phyloP scores from a whole-genome alignment of 1,139 yeast genomes.

The Lodderomyces oxycetoniae region DNA sequence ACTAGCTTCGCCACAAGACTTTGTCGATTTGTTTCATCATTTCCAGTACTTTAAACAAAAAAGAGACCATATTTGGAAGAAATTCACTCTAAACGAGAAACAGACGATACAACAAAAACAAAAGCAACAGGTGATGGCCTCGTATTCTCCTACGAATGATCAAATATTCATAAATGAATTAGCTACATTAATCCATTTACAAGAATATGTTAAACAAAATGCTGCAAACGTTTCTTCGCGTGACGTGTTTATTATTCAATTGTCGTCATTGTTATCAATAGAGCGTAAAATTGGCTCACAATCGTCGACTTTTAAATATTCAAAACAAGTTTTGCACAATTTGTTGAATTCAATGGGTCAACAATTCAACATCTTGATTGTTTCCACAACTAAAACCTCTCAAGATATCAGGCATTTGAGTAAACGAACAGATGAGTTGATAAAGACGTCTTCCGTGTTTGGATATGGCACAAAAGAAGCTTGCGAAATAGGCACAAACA shows the following conservation, averaged over 20 bases:
- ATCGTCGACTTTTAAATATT: slow-evolving; percentile 37
- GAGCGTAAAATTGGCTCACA: slow-evolving; percentile 38
- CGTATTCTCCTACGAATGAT: slow-evolving; percentile 37
- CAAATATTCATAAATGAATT: slow-evolving; percentile 44
- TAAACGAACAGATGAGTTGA: slow-evolving; percentile 20
- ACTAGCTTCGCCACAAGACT: not conserved
- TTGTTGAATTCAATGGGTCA: slow-evolving; percentile 22
- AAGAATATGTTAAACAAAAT: slow-evolving; percentile 12
- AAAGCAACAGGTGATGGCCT: slow-evolving; percentile 3
- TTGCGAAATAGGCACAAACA: slow-evolving; percentile 50
- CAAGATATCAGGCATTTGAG: slow-evolving; percentile 10
- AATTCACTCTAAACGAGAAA: slow-evolving; percentile 22
- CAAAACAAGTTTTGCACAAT: slow-evolving; percentile 28
- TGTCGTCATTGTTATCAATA: slow-evolving; percentile 39
- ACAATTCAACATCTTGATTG: slow-evolving; percentile 30
- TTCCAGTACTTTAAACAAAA: slow-evolving; percentile 16
- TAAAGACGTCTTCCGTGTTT: slow-evolving; percentile 1
- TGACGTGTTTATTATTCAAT: slow-evolving; percentile 26
- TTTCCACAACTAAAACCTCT: slow-evolving; percentile 23
- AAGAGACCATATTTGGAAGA: slow-evolving; percentile 1
- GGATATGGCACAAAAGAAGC: slow-evolving; percentile 41
- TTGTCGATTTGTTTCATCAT: slow-evolving; percentile 14
- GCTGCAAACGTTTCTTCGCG: too few species aligned
- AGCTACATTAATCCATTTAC: slow-evolving; percentile 40
- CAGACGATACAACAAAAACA: not conserved